Conservation (phyloP, 176 grass and related monocot species). For the Puccinellia tenuiflora region DNA sequence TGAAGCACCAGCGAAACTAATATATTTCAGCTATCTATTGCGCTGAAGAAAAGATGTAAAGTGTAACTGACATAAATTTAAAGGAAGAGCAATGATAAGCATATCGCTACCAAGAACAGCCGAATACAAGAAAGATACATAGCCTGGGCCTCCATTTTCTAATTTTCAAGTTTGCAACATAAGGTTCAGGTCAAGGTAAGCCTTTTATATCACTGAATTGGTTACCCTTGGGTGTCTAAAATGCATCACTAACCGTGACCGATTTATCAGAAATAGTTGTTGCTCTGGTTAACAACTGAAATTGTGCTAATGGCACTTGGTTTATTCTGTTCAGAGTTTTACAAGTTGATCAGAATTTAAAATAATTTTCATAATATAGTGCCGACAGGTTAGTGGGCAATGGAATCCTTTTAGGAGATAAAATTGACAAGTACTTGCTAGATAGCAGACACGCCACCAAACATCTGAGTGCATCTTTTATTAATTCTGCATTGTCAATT, state of each 20-base stretch:
- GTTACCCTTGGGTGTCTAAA: neutral
- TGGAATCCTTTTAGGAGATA: constrained; percentile 29
- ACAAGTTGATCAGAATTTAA: neutral
- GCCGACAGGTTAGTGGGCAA: constrained; percentile 34
- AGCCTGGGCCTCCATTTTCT: neutral
- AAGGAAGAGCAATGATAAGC: constrained; percentile 27
- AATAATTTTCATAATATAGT: constrained; percentile 8
- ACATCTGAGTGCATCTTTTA: constrained; percentile 32
- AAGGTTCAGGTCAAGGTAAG: neutral
- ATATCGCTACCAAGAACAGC: constrained; percentile 1
- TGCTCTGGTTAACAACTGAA: neutral
- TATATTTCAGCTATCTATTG: constrained; percentile 3
- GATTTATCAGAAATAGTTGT: neutral
- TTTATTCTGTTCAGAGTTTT: neutral
- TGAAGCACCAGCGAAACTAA: neutral
- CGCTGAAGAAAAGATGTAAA: constrained; percentile 28
- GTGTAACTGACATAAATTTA: constrained; percentile 27
- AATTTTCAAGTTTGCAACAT: neutral
- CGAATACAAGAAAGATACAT: constrained; percentile 7
- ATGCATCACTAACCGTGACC: neutral
- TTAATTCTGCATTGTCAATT: constrained; percentile 14
- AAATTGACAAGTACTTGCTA: constrained; percentile 32
- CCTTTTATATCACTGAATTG: neutral
- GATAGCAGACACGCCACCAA: constrained; percentile 42
- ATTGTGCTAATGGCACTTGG: neutral